Evolutionary conservation across 2,329 filamentous ascomycete species (phyloP).

Genomic region (Phialophora macrospora): DNA sequence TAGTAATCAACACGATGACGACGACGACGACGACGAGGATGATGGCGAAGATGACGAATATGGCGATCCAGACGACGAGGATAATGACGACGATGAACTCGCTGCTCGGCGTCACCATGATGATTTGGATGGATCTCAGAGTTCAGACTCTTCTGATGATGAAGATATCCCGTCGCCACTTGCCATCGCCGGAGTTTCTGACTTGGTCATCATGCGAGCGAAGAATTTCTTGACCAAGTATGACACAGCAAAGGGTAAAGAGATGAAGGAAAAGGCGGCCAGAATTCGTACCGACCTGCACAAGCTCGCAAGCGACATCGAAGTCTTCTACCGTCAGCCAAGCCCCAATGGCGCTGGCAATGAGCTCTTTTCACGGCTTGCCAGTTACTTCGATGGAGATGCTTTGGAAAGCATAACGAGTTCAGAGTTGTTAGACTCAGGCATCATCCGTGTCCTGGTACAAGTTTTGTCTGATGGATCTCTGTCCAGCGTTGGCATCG

Average conservation of each 20-base stretch:
- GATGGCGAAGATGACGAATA: conserved; percentile 60
- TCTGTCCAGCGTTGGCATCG: conserved; percentile 48
- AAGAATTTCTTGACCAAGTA: conserved; percentile 83
- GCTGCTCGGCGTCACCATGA: conserved; percentile 63
- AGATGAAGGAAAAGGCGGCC: conserved; percentile 77
- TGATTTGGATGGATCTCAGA: conserved; percentile 67
- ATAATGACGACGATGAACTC: conserved; percentile 59
- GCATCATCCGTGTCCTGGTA: conserved; percentile 82
- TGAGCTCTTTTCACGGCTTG: conserved; percentile 74
- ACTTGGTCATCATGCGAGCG: conserved; percentile 75
- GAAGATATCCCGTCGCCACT: conserved; percentile 46
- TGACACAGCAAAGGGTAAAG: conserved; percentile 74
- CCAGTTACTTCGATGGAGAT: conserved; percentile 84
- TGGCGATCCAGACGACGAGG: conserved; percentile 52
- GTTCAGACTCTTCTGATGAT: conserved; percentile 62
- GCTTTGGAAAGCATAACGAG: conserved; percentile 93
- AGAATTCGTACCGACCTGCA: conserved; percentile 76
- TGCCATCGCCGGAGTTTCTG: conserved; percentile 62
- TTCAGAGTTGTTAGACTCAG: conserved; percentile 88
- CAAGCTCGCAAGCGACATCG: conserved; percentile 71
- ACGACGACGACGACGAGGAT: conserved; percentile 44
- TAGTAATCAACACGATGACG: neutral
- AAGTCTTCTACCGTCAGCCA: conserved; percentile 64
- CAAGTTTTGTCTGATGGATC: conserved; percentile 64
- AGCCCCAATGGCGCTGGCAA: conserved; percentile 55